phyloP scores from a whole-genome alignment of 345 rosid genomes.

The Euphorbia lathyris region DNA sequence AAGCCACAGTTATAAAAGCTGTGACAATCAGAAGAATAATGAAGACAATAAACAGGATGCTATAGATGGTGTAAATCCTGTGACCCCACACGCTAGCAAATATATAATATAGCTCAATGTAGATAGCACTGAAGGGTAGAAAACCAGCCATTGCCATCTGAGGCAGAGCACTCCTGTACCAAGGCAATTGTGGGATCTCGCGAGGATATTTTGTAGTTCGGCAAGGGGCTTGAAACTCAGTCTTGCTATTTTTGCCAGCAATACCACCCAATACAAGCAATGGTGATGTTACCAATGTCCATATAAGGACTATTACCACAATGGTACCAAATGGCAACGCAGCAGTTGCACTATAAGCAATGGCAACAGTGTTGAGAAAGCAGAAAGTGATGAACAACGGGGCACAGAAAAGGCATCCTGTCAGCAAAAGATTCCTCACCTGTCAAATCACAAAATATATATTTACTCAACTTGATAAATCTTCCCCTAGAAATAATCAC shows the following conservation, averaged over 20 bases:
- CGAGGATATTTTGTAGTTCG: slow-evolving; percentile 34
- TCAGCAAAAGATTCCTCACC: slow-evolving; percentile 30
- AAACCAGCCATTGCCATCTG: slow-evolving; percentile 38
- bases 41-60: slow-evolving; percentile 33
- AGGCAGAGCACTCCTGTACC: slow-evolving; percentile 32
- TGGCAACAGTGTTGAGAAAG: slow-evolving; percentile 34
- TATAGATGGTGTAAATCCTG: slow-evolving; percentile 34
- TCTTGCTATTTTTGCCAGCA: slow-evolving; percentile 30
- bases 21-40: slow-evolving; percentile 34
- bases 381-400: slow-evolving; percentile 31
- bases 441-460: not conserved
- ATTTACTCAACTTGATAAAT: not conserved
- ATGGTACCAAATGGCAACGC: slow-evolving; percentile 35
- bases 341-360: slow-evolving; percentile 30
- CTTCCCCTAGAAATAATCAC: not conserved
- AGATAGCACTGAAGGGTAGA: slow-evolving; percentile 33
- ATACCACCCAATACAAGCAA: slow-evolving; percentile 33
- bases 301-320: slow-evolving; percentile 27
- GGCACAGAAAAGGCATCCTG: slow-evolving; percentile 30
- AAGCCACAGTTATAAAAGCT: slow-evolving; percentile 33
- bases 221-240: slow-evolving; percentile 35
- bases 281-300: slow-evolving; percentile 32
- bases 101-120: slow-evolving; percentile 34
- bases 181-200: slow-evolving; percentile 32
- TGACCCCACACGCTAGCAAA: slow-evolving; percentile 39